phyloP scores from a whole-genome alignment of 768 basidiomycete genomes.

The Tubosaeta brunneosetosa region DNA sequence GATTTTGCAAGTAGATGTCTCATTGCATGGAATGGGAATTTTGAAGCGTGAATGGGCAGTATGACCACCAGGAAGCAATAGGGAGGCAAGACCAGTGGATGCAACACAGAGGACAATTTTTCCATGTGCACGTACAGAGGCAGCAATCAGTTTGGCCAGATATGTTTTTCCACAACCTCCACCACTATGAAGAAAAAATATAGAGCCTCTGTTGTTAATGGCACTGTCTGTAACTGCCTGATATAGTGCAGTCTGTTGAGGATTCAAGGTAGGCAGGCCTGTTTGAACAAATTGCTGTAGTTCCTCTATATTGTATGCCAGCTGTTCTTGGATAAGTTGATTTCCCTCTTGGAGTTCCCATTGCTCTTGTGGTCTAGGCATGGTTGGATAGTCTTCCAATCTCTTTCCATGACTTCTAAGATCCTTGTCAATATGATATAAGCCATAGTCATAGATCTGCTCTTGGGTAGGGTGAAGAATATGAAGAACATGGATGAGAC shows the following conservation, averaged over 20 bases:
- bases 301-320: not conserved
- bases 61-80: not conserved
- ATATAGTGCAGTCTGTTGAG: not conserved
- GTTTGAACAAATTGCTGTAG: not conserved
- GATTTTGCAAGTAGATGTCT: not conserved
- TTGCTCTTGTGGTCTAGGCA: not conserved
- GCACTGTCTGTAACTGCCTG: not conserved
- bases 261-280: not conserved
- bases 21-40: not conserved
- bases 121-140: slow-evolving; percentile 21
- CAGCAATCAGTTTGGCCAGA: slow-evolving; percentile 35
- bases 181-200: slow-evolving; percentile 40
- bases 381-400: not conserved
- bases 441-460: slow-evolving; percentile 2
- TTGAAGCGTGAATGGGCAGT: slow-evolving; percentile 16
- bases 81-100: slow-evolving; percentile 35
- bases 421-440: not conserved
- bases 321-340: not conserved
- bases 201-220: not conserved
- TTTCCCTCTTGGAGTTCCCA: not conserved
- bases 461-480: not conserved
- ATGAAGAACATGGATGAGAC: not conserved
- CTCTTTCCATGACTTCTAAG: not conserved
- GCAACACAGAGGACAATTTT: slow-evolving; percentile 43
- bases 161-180: slow-evolving; percentile 47